Percentiles rank a stretch among this genome's conserved stretches.
phyloP scores from a whole-genome alignment of 331 rosid species.

The Cucumis variabilis region DNA sequence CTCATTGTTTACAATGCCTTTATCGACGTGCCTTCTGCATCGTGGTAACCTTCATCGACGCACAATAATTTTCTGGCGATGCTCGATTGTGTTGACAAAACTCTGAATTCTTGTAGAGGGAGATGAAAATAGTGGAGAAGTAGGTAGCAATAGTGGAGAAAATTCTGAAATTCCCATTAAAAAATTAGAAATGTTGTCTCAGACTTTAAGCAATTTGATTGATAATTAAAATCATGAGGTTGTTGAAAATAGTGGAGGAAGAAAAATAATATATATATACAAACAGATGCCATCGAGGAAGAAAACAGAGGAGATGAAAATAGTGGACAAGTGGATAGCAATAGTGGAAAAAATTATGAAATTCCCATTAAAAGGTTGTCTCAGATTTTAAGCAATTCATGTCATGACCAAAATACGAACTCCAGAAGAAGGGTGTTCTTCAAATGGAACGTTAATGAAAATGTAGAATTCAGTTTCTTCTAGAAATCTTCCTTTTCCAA shows the following conservation, averaged over 20 bases:
- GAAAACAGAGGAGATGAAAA: too few relatives aligned
- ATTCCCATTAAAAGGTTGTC: too few relatives aligned
- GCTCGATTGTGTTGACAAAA: too few relatives aligned
- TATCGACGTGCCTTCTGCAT: too few relatives aligned
- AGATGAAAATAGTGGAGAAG: slow-evolving; percentile 4
- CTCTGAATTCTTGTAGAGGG: too few relatives aligned
- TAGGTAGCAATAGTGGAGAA: not conserved
- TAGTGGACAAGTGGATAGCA: too few relatives aligned
- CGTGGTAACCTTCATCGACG: too few relatives aligned
- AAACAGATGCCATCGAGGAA: not conserved
- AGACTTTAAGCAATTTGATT: not conserved
- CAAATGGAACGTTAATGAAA: not conserved
- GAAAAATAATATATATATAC: not conserved
- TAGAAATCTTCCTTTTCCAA: not conserved
- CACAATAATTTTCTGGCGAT: too few relatives aligned
- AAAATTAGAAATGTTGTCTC: not conserved
- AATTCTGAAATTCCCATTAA: not conserved
- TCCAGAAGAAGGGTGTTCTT: slow-evolving; percentile 16
- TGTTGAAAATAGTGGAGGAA: not conserved
- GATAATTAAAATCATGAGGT: not conserved
- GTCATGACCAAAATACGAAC: not conserved
- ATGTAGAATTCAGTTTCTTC: not conserved
- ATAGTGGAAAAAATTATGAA: too few relatives aligned
- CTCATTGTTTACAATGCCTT: too few relatives aligned
- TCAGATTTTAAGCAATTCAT: too few relatives aligned